Conservation (phyloP, 192 early-diverging fungal genomes). For the Backusella circina region DNA sequence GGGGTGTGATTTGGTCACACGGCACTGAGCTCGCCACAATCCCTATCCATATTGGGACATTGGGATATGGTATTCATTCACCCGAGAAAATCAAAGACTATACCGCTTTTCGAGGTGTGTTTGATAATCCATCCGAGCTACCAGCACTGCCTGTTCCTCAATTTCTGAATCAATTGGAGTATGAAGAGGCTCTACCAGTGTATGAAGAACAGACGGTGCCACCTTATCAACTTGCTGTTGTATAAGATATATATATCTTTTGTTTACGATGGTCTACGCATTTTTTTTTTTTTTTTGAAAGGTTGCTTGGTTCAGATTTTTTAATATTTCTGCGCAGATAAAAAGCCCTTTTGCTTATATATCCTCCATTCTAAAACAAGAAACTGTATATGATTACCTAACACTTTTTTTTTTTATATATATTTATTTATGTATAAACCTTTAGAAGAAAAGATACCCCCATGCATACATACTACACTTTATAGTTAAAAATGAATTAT, state of each 20-base stretch:
- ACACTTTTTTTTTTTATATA: too few relatives aligned
- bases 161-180: background rate
- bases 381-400: background rate
- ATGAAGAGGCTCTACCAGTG: background rate
- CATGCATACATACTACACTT: too few relatives aligned
- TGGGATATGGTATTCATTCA: background rate
- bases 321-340: background rate
- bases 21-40: background rate
- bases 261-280: background rate
- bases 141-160: background rate
- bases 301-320: background rate
- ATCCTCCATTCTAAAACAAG: background rate
- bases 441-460: background rate
- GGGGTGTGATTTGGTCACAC: background rate
- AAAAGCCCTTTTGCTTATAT: too few relatives aligned
- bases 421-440: background rate
- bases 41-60: conserved; percentile 3
- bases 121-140: background rate
- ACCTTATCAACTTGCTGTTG: background rate
- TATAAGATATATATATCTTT: background rate
- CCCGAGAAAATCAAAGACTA: background rate
- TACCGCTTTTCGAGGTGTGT: background rate
- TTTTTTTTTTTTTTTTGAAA: too few relatives aligned
- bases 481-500: background rate
- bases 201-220: background rate